phyloP scores from a whole-genome alignment of 2,329 filamentous ascomycete genomes.

The Stachybotrys chartarum region DNA sequence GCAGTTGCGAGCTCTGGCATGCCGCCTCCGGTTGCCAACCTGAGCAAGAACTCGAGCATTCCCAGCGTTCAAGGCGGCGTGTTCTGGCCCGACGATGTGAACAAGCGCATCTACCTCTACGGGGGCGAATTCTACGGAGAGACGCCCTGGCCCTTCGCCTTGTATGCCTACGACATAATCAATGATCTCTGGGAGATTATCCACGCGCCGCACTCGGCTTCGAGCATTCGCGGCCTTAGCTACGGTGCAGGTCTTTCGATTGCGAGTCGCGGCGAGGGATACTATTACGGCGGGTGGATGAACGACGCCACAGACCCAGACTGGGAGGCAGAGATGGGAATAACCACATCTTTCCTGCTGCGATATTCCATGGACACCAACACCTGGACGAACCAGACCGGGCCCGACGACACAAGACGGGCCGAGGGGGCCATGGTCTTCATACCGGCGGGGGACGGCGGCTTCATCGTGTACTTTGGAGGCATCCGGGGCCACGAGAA shows the following conservation, averaged over 20 bases:
- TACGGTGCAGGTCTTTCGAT: conserved; percentile 52
- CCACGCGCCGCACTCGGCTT: conserved; percentile 27
- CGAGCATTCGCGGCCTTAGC: conserved; percentile 37
- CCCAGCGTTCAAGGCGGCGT: conserved; percentile 37
- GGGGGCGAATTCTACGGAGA: conserved; percentile 50
- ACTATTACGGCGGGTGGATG: conserved; percentile 57
- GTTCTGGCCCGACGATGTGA: conserved; percentile 54
- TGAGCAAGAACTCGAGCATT: conserved; percentile 52
- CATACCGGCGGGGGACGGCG: conserved; percentile 51
- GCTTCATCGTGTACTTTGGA: conserved; percentile 56
- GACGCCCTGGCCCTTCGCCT: conserved; percentile 36
- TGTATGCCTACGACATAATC: conserved; percentile 52
- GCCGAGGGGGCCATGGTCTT: conserved; percentile 56
- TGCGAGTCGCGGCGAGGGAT: conserved; percentile 47
- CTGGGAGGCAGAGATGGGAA: conserved; percentile 37
- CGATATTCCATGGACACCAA: conserved; percentile 49
- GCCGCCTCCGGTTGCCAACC: conserved; percentile 48
- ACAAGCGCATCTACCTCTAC: conserved; percentile 57
- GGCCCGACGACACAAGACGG: conserved; percentile 43
- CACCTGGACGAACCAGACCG: conserved; percentile 44
- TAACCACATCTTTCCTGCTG: conserved; percentile 45
- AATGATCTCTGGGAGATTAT: conserved; percentile 45
- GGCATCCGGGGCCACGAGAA: conserved; percentile 45
- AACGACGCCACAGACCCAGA: conserved; percentile 44
- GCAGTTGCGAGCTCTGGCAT: conserved; percentile 32